Percentiles rank a stretch among this genome's conserved stretches.
These are phyloP conservation scores for Cystoderma amianthinum DNA, from an alignment of 768 basidiomycete genomes.

Conservation along the genomic window DNA sequence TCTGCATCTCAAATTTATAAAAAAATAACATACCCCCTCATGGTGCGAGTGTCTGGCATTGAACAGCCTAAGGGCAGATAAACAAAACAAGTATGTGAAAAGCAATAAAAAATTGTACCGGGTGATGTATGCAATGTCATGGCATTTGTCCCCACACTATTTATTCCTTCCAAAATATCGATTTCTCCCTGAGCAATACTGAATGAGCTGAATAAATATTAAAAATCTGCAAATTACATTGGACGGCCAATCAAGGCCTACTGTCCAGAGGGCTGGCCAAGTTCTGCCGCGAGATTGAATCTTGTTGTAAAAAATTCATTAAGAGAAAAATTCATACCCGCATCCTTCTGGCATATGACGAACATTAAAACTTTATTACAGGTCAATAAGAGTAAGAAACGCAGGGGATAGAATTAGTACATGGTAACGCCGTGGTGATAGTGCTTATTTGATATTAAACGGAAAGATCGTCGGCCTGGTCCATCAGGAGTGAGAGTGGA, in stretches of 20 bases:
- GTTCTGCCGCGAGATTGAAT: constrained; percentile 14
- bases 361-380: constrained; percentile 38
- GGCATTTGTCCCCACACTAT: constrained; percentile 43
- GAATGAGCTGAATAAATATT: not conserved
- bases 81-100: too few species aligned
- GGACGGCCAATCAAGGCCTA: constrained; percentile 40
- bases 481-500: constrained; percentile 38
- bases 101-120: constrained; percentile 22
- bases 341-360: constrained; percentile 61
- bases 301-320: not conserved
- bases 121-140: constrained; percentile 51
- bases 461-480: constrained; percentile 52
- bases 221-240: constrained; percentile 13
- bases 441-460: constrained; percentile 44
- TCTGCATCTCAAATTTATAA: not conserved
- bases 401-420: too few species aligned
- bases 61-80: too few species aligned
- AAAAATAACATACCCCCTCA: constrained; percentile 33
- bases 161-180: constrained; percentile 54
- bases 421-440: constrained; percentile 47
- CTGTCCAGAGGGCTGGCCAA: constrained; percentile 54
- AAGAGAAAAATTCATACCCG: constrained; percentile 18
- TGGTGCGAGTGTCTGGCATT: constrained; percentile 36
- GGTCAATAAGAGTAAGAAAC: too few species aligned
- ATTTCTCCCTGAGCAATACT: constrained; percentile 33